Base-by-base conservation (phyloP, 2,329 filamentous ascomycete species). In the Ceratocystis cubensis region DNA sequence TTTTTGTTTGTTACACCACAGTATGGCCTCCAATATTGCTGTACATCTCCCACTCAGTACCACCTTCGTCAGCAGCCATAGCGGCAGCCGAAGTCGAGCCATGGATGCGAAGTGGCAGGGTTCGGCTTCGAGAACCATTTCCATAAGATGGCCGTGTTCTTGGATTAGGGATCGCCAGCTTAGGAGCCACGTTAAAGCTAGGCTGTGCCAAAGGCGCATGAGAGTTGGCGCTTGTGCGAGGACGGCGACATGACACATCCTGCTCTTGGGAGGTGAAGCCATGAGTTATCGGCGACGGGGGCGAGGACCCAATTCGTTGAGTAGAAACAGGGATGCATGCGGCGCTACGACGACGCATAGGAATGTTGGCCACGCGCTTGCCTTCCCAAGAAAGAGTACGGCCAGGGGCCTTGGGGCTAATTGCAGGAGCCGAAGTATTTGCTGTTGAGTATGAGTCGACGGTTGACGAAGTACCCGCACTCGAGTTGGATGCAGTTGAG, bases 1-100 rank as follows among this genome's bases (percentile, higher is more conserved):
- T 41, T 3, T 13, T 41, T 10, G 33, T 37, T 41, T 41, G 37
- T 67, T 46, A 66, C 53, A 65, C 41, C 17, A 61, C 64, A 5
- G 61, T 68, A 30, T 65, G 61, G 5, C 79, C 79, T 44, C 79
- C 79, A 3, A 81, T 71, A 13, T 79, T 77, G 33, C 75, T 73
- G 68, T 78, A 81, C 71, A 80, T 77, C 69, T 78, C 78, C 78
- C 78, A 81, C 3, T 75, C 75, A 2, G 76, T 73, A 66, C 74
- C 70, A 37, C 70, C 71, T 22, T 71, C 70, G 41, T 71, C 71
- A 22, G 71, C 71, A 33, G 33, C 28, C 62, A 45, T 25, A 28
- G 2, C 8, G 46, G 46, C 37, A 13, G 53, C 13, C 2, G 53
- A 8, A 28, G 66, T 28, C 7, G 45, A 41, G 37, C 37, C 50